Evolutionary conservation across 352 stramenopile species (phyloP).

Genomic region (Plasmopara halstedii): DNA sequence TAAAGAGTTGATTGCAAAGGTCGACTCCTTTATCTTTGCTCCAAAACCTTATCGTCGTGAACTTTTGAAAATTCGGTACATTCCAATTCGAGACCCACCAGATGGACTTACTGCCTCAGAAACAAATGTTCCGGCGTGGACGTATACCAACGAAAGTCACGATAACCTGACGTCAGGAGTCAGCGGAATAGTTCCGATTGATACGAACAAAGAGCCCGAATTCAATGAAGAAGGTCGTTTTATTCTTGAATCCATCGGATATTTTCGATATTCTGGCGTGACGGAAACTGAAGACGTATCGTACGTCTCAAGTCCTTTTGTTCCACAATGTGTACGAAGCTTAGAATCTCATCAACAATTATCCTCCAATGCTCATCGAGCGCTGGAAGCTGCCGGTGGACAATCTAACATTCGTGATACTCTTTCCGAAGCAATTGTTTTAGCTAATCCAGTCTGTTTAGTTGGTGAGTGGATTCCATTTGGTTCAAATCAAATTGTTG

Average conservation of each 20-base stretch:
- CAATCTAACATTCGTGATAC: conserved; percentile 87
- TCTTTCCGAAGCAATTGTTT: conserved; percentile 89
- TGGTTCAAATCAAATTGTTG: conserved; percentile 93
- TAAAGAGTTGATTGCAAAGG: conserved; percentile 37
- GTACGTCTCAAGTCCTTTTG: conserved; percentile 92
- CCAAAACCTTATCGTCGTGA: conserved; percentile 48
- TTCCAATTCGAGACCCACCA: conserved; percentile 38
- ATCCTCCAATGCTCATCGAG: conserved; percentile 83
- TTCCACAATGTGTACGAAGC: conserved; percentile 91
- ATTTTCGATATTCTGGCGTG: conserved; percentile 87
- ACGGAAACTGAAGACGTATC: conserved; percentile 95
- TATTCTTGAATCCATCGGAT: conserved; percentile 86
- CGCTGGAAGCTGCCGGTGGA: conserved; percentile 74
- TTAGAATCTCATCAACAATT: conserved; percentile 55
- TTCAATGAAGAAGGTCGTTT: conserved; percentile 33
- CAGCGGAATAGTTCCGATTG: conserved; percentile 5
- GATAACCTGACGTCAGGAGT: conserved; percentile 23
- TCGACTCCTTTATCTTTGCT: conserved; percentile 53
- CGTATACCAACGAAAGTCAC: conserved; percentile 25
- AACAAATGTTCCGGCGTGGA: conserved; percentile 23
- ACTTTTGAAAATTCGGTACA: conserved; percentile 52
- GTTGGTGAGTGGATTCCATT: conserved; percentile 97
- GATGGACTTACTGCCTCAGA: conserved; percentile 10
- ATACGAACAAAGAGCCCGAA: conserved; percentile 17
- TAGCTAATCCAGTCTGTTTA: conserved; percentile 92